Evolutionary conservation across 2,329 filamentous ascomycete genomes (phyloP), one percentile per base, ranked within the genome.

Genomic region (Colletotrichum tamarilloi): DNA sequence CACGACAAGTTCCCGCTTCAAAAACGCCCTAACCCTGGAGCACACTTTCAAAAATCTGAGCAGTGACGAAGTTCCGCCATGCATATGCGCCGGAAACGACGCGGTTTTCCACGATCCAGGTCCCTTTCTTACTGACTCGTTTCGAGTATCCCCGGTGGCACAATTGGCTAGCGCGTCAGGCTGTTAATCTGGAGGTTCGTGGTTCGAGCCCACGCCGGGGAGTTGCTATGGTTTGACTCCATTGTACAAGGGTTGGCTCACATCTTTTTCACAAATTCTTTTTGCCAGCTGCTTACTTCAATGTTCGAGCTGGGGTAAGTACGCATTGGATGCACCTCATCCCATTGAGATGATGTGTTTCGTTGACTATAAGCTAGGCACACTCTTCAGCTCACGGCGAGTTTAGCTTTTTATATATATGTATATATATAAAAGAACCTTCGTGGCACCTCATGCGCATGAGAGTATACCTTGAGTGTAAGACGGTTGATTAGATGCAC

Each of bases 141-240:
- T 2, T 6, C 3, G 71, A 66, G 67, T 28, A 62, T 73, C 71
- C 71, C 71, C 71, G 67, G 62, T 73, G 71, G 71, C 71, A 73
- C 71, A 73, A 73, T 73, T 73, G 71, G 71, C 71, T 73, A 73
- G 71, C 71, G 71, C 71, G 71, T 73, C 71, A 73, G 71, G 71
- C 71, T 73, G 71, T 73, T 73, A 73, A 73, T 73, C 71, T 73
- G 71, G 71, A 73, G 71, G 71, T 73, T 73, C 56, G 71, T 73
- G 71, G 71, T 73, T 73, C 71, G 71, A 73, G 71, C 71, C 71
- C 71, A 73, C 71, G 56, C 67, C 67, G 71, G 71, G 71, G 71
- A 73, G 71, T 19, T 1, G 1, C 24, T 14, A 67, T 71, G 71
- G 71, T 71, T 73, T 16, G 8, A 71, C 14, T 19, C 71, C 71